phyloP scores from a whole-genome alignment of 2,329 filamentous ascomycete species.

The Orbilia quercus region DNA sequence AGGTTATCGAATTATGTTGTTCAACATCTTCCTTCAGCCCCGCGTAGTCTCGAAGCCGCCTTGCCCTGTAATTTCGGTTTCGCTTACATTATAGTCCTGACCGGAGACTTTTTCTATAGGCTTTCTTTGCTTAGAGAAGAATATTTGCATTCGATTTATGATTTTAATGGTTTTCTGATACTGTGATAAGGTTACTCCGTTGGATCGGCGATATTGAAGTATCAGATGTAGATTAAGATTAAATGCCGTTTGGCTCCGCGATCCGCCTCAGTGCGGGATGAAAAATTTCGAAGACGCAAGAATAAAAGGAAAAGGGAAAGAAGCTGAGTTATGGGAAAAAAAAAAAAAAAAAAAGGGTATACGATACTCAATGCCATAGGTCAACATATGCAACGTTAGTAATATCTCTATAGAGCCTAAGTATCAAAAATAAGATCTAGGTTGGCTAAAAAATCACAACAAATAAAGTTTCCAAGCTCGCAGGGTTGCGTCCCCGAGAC shows the following conservation, averaged over 20 bases:
- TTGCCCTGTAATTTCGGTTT: constrained; percentile 6
- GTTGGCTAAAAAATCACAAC: no score
- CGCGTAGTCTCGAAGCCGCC: not conserved
- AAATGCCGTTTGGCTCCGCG: not conserved
- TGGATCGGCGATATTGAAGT: not conserved
- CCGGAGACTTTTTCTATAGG: not conserved
- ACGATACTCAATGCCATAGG: no score
- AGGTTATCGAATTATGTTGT: not conserved
- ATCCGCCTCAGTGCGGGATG: not conserved
- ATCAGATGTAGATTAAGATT: not conserved
- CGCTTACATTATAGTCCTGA: not conserved
- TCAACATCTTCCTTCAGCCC: not conserved
- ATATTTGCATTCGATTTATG: no score
- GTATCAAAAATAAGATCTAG: no score
- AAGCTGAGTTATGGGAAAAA: not conserved
- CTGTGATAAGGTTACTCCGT: no score
- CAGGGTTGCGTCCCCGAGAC: no score
- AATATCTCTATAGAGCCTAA: no score
- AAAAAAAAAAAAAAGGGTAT: not conserved
- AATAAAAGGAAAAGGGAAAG: not conserved
- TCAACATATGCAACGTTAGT: no score
- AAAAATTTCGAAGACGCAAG: not conserved
- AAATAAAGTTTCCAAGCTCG: no score
- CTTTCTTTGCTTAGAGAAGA: no score
- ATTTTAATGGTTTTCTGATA: no score